Conservation (phyloP, 1,139 yeast species). For the Nakaseomyces uthaithaninus region DNA sequence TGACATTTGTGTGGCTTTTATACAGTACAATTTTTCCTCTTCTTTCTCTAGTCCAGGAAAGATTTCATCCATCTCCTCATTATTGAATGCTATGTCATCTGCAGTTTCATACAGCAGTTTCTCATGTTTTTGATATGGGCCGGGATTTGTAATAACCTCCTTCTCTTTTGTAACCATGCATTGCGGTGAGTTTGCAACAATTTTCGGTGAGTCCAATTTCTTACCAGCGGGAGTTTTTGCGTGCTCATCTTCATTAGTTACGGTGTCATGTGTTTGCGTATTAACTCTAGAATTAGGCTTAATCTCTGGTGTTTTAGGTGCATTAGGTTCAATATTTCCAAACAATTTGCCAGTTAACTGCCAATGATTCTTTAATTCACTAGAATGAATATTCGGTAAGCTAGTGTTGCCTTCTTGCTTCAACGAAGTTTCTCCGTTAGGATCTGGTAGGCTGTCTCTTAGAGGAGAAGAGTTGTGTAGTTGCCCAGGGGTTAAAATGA, state of each 20-base stretch:
- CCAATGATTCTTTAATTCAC: slow-evolving; percentile 2
- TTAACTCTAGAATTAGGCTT: too few species aligned
- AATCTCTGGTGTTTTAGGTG: background rate
- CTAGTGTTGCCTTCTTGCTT: background rate
- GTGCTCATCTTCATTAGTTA: background rate
- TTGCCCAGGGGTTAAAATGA: background rate
- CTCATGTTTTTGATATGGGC: background rate
- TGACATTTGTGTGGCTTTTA: slow-evolving; percentile 9
- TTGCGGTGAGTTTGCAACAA: background rate
- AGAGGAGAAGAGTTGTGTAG: background rate
- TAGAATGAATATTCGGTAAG: background rate
- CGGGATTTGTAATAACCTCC: background rate
- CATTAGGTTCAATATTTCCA: background rate
- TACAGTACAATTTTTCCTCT: slow-evolving; percentile 3
- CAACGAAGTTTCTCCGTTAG: background rate
- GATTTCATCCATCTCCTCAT: slow-evolving; percentile 2
- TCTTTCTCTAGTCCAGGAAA: slow-evolving; percentile 4
- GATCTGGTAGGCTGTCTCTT: background rate
- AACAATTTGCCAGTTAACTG: background rate
- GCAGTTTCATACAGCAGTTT: background rate
- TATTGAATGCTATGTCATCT: background rate
- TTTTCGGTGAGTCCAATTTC: background rate
- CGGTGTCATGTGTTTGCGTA: too few species aligned
- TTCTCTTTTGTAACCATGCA: background rate
- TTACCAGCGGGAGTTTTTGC: background rate